Base-by-base conservation (phyloP, 352 stramenopile genomes). In the Aphanomyces stellatus region DNA sequence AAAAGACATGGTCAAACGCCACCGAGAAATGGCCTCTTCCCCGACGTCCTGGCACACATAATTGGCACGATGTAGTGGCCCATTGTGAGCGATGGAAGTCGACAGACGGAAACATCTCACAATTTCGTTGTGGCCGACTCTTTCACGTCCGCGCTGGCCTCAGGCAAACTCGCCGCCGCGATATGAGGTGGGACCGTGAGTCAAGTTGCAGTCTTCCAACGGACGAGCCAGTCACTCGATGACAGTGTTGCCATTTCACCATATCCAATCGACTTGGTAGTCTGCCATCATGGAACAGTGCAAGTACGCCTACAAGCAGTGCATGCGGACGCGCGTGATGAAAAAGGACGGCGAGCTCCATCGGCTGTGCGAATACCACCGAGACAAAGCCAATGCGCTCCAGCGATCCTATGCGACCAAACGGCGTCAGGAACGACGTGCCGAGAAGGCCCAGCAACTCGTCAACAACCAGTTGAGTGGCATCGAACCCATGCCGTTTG, bases 261-360 rank as follows among this genome's bases (percentile, higher is more conserved):
- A 11, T 19, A 46, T 46, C 37, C n/a, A 19, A 11, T 19, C 37
- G 17, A 43, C 37, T 17, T n/a, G 13, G 37, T n/a, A 19, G 11
- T 11, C 13, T 46, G 37, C 37, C 13, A n/a, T 46, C n/a, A n/a
- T n/a, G 42, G 37, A 43, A 19, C 10, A 34, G 35, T 67, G 60
- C 49, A 48, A 67, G n/a, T 71, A 71, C 48, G 53, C 65, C 28
- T 66, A 64, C 53, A 71, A 71, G 40, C 65, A 51, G 1, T 72
- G 67, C 62, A 37, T 22, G 31, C 62, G 69, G 31, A 11, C 43
- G 22, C 67, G 67, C 19, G 28, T 34, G 3, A 55, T 35, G 30
- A 72, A 72, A 51, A 43, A 55, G 10, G 60, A 69, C 42, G 67
- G 67, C 6, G 34, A 42, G 17, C 62, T 62, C 28, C 67, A 72